Percentiles rank a stretch among this genome's conserved stretches.
phyloP scores from a whole-genome alignment of 202 grass and related monocot species.

The Musa balbisiana region DNA sequence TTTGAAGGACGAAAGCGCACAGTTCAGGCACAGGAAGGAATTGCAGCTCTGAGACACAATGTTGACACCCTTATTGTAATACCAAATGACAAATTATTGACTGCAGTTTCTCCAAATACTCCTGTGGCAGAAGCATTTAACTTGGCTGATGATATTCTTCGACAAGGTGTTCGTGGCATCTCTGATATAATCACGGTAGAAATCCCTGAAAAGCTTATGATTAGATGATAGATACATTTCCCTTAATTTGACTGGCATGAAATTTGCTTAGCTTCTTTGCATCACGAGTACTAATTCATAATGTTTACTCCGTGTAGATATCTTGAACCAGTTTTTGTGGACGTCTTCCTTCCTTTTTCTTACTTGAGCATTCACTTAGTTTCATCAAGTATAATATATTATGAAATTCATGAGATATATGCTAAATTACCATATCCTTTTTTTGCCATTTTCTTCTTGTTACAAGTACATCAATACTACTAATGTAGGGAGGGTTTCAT shows the following conservation, averaged over 20 bases:
- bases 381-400: neutral
- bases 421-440: neutral
- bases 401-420: neutral
- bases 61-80: slow-evolving; percentile 98
- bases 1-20: slow-evolving; percentile 91
- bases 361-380: neutral
- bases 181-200: slow-evolving; percentile 94
- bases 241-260: neutral
- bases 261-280: neutral
- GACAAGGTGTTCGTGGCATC: slow-evolving; percentile 93
- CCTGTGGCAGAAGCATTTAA: slow-evolving; percentile 97
- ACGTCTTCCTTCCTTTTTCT: neutral
- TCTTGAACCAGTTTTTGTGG: neutral
- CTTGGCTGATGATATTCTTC: slow-evolving; percentile 93
- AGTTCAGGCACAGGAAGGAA: slow-evolving; percentile 97
- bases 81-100: slow-evolving; percentile 92
- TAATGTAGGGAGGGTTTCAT: too few species aligned
- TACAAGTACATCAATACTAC: too few species aligned
- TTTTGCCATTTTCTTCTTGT: too few species aligned
- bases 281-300: neutral
- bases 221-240: neutral
- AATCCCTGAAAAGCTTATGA: neutral
- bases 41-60: slow-evolving; percentile 77
- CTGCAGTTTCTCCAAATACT: slow-evolving; percentile 92
- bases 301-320: neutral